Evolutionary conservation across 73 alveolate genomes (phyloP).

Genomic region (Uronychia binucleata): DNA sequence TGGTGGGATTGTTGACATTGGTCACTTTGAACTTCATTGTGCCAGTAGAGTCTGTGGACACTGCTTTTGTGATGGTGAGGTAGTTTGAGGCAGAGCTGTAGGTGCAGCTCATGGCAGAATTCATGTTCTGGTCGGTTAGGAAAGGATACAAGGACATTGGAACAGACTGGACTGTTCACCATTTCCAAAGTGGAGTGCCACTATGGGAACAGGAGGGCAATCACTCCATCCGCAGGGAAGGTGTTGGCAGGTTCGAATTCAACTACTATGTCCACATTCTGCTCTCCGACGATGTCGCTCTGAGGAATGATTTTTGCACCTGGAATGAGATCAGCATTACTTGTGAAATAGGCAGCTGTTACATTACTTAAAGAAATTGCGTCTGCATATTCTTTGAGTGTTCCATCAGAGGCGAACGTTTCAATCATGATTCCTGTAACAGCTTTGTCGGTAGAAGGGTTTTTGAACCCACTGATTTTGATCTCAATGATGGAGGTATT

Average conservation of each 20-base stretch:
- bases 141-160: neutral
- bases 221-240: neutral
- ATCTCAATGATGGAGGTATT: neutral
- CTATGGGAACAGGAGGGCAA: neutral
- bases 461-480: neutral
- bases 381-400: neutral
- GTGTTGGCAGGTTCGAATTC: neutral
- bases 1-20: neutral
- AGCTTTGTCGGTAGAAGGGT: neutral
- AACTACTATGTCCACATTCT: neutral
- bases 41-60: neutral
- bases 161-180: neutral
- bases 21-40: neutral
- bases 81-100: neutral
- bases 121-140: neutral
- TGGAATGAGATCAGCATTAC: neutral
- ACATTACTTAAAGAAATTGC: neutral
- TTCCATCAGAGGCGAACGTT: neutral
- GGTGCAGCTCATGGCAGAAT: constrained; percentile 1
- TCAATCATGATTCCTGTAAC: neutral
- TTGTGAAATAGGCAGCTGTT: neutral
- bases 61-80: neutral
- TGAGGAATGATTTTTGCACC: neutral
- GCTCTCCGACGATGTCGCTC: neutral
- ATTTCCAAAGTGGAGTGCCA: neutral